phyloP scores from a whole-genome alignment of 2,329 filamentous ascomycete genomes.

The Fusarium decemcellulare region DNA sequence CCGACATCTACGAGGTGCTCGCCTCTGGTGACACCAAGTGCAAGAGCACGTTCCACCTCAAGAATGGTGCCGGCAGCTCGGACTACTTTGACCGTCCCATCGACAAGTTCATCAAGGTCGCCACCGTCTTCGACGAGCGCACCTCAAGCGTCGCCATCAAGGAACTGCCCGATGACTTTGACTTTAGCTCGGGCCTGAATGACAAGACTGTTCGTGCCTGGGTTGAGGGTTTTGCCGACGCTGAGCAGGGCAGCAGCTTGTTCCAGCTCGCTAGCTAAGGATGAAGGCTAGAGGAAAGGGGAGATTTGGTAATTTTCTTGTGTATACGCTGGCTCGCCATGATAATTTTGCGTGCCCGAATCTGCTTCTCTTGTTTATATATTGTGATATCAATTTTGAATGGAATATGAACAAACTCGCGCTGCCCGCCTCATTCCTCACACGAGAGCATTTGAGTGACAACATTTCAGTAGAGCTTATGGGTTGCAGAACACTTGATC shows the following conservation, averaged over 20 bases:
- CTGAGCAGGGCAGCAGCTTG: slow-evolving; percentile 38
- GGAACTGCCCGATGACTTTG: slow-evolving; percentile 58
- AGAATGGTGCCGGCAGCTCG: slow-evolving; percentile 74
- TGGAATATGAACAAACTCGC: background rate
- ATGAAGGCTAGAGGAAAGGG: background rate
- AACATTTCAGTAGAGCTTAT: too few species aligned
- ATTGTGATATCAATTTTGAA: slow-evolving; percentile 21
- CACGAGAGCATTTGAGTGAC: too few species aligned
- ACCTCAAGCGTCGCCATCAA: slow-evolving; percentile 70
- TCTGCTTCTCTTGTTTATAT: slow-evolving; percentile 27
- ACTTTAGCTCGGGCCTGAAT: slow-evolving; percentile 58
- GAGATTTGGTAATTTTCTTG: background rate
- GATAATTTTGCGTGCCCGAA: slow-evolving; percentile 2
- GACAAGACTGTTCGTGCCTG: slow-evolving; percentile 55
- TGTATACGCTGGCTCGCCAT: background rate
- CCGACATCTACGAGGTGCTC: slow-evolving; percentile 82
- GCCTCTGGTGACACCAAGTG: slow-evolving; percentile 73
- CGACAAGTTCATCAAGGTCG: slow-evolving; percentile 72
- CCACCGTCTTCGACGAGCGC: slow-evolving; percentile 70
- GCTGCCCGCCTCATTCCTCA: too few species aligned
- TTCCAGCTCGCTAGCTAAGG: slow-evolving; percentile 36
- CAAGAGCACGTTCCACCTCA: slow-evolving; percentile 79
- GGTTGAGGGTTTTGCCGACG: slow-evolving; percentile 43
- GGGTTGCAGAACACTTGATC: too few species aligned
- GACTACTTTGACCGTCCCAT: slow-evolving; percentile 81